These are phyloP conservation scores for Tolypocladium paradoxum DNA, from an alignment of 2,329 filamentous ascomycete genomes.

Conservation along the genomic window DNA sequence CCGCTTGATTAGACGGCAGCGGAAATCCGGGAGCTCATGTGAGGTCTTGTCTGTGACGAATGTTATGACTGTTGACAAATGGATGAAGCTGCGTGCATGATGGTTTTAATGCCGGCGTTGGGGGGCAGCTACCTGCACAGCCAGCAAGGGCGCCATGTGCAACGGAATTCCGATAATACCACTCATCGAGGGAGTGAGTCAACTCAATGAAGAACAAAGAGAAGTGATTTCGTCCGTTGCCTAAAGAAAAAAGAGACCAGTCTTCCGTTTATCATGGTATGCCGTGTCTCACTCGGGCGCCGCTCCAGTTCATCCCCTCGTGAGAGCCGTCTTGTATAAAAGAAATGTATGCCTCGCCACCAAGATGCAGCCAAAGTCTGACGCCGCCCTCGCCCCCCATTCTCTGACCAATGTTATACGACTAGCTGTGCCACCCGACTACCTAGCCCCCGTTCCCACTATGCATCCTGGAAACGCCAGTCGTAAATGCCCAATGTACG, in stretches of 20 bases:
- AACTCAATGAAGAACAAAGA: neutral
- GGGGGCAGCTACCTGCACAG: neutral
- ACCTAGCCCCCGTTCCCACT: neutral
- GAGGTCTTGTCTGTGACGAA: neutral
- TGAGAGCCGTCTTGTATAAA: neutral
- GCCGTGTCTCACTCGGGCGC: neutral
- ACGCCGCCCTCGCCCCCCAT: neutral
- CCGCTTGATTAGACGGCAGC: constrained; percentile 6
- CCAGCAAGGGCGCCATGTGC: neutral
- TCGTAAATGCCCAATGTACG: neutral
- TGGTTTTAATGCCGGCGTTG: neutral
- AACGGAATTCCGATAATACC: neutral
- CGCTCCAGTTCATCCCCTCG: neutral
- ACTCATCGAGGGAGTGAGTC: neutral
- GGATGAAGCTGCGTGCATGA: neutral
- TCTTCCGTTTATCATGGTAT: neutral
- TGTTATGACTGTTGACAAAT: neutral
- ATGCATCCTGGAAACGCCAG: constrained; percentile 1
- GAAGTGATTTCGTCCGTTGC: neutral
- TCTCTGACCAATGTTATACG: neutral
- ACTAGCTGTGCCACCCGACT: neutral
- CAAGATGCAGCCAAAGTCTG: neutral
- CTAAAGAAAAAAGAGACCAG: neutral
- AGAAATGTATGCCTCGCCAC: neutral
- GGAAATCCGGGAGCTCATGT: neutral